Evolutionary conservation across 2,329 filamentous ascomycete species (phyloP), one percentile per base, ranked within the genome.

Genomic region (Ceratocystis albifundus): DNA sequence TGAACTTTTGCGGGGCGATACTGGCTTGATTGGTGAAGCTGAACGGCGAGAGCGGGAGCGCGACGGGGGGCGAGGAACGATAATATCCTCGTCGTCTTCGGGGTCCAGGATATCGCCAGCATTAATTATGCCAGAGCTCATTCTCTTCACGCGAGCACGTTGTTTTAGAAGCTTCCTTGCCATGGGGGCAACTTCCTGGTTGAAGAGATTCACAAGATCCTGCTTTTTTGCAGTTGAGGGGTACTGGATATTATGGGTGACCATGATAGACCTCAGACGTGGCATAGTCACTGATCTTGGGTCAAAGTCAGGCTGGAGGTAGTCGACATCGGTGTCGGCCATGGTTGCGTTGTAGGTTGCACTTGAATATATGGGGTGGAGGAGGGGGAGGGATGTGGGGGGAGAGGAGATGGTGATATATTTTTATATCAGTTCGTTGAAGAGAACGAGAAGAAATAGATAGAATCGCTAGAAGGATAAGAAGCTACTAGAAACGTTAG

Each of bases 221-320:
- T 85, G 79, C 78, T 99, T 99, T 78, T 97, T 99, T 12, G 94
- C 91, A 3, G 87, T 92, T 0, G 90, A 87, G 4, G 92, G 88
- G 74, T 96, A 97, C 46, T 85, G 78, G 72, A 97, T 80, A 74
- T 91, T 88, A 77, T 99, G 90, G 70, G 86, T 88, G 72, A 97
- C 89, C 67, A 99, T 84, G 70, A 97, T 95, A 62, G 89, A 93
- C 72, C 94, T 89, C 71, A 99, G 80, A 59, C 88, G 88, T 32
- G 94, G 91, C 62, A 97, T 86, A 1, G 91, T 97, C 69, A 97
- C 83, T 70, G 83, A 84, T 73, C 82, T 82, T 22, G 94, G 86
- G 74, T 99, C 90, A 74, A 96, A 97, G 71, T 84, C 89, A 65
- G 89, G 83, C 73, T 92, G 85, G 41, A 97, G 86, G 74, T 97